These are phyloP conservation scores for Pyrenophora graminea DNA, from an alignment of 2,329 filamentous ascomycete species.

Conservation along the genomic window DNA sequence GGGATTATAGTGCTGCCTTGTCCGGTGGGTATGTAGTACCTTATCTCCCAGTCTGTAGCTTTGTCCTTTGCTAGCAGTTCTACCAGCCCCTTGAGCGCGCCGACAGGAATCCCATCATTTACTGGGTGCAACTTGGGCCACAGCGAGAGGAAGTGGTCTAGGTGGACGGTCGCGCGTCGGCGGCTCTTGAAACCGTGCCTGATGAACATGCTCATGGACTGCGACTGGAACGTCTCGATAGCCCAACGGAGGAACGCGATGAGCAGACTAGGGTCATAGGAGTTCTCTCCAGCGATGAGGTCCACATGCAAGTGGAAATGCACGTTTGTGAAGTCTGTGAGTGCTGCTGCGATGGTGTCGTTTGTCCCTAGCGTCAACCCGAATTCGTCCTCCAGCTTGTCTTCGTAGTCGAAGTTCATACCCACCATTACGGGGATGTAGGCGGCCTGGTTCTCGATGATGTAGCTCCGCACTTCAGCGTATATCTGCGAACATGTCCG, in stretches of 20 bases:
- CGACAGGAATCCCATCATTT: not conserved
- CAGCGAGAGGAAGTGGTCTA: slow-evolving; percentile 8
- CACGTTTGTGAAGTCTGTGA: slow-evolving; percentile 1
- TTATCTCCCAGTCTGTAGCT: slow-evolving; percentile 6
- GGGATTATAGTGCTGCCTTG: not conserved
- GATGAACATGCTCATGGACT: not conserved
- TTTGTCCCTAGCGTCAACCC: not conserved
- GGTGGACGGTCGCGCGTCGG: slow-evolving; percentile 3
- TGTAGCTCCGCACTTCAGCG: slow-evolving; percentile 3
- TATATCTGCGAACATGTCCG: slow-evolving; percentile 2
- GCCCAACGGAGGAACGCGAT: not conserved
- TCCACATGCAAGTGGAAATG: slow-evolving; percentile 10
- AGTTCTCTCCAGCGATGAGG: not conserved
- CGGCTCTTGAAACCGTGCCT: not conserved
- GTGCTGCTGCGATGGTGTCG: slow-evolving; percentile 3
- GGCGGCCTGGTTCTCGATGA: not conserved
- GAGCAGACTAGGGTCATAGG: not conserved
- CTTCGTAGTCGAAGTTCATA: slow-evolving; percentile 3
- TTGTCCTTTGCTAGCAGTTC: slow-evolving; percentile 4
- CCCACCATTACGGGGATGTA: slow-evolving; percentile 6
- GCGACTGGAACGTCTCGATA: not conserved
- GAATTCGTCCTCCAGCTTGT: not conserved
- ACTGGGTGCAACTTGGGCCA: slow-evolving; percentile 1
- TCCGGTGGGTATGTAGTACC: slow-evolving; percentile 6
- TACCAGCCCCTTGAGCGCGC: not conserved